A percentile compares a stretch with the other conserved stretches of the same genome.
Evolutionary conservation across 495 filamentous ascomycete species (phyloP).

Genomic region (Penicillium egyptiacum): DNA sequence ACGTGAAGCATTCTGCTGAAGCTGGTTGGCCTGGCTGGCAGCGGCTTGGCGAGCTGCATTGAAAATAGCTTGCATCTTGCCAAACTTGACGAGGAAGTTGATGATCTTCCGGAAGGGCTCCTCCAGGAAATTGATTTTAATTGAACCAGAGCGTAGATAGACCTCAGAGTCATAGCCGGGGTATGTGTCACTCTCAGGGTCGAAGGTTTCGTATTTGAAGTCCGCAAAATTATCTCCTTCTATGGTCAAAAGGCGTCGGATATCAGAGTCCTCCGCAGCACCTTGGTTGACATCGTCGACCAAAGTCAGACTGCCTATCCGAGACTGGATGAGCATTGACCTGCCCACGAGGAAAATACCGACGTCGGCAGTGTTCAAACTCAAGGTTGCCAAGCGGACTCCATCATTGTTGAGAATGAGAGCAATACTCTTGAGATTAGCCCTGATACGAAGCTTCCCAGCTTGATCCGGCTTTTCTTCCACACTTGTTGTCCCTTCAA

Average conservation of each 20-base stretch:
- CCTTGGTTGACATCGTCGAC: slow-evolving; percentile 95
- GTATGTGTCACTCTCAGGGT: slow-evolving; percentile 68
- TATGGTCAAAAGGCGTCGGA: slow-evolving; percentile 88
- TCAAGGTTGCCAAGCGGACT: slow-evolving; percentile 88
- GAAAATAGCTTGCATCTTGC: slow-evolving; percentile 99
- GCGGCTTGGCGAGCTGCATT: slow-evolving; percentile 95
- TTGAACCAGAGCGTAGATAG: slow-evolving; percentile 82
- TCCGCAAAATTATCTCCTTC: slow-evolving; percentile 96
- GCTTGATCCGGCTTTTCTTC: slow-evolving; percentile 40
- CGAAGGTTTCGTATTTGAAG: slow-evolving; percentile 95
- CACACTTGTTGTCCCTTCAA: slow-evolving; percentile 45
- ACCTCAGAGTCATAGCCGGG: slow-evolving; percentile 96
- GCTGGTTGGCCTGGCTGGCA: slow-evolving; percentile 87
- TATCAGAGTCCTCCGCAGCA: slow-evolving; percentile 71
- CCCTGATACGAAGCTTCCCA: slow-evolving; percentile 77
- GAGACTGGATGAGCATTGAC: slow-evolving; percentile 80
- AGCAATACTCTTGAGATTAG: slow-evolving; percentile 87
- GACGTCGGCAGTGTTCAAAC: slow-evolving; percentile 86
- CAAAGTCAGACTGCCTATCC: slow-evolving; percentile 81
- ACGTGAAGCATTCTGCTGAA: slow-evolving; percentile 83
- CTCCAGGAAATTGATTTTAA: slow-evolving; percentile 94
- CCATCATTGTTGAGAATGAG: slow-evolving; percentile 98
- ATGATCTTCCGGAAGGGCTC: slow-evolving; percentile 98
- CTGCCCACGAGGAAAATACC: slow-evolving; percentile 83
- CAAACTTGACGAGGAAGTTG: slow-evolving; percentile 96